These are phyloP conservation scores for Dryas drummondii DNA, from an alignment of 306 rosid species.

Conservation along the genomic window DNA sequence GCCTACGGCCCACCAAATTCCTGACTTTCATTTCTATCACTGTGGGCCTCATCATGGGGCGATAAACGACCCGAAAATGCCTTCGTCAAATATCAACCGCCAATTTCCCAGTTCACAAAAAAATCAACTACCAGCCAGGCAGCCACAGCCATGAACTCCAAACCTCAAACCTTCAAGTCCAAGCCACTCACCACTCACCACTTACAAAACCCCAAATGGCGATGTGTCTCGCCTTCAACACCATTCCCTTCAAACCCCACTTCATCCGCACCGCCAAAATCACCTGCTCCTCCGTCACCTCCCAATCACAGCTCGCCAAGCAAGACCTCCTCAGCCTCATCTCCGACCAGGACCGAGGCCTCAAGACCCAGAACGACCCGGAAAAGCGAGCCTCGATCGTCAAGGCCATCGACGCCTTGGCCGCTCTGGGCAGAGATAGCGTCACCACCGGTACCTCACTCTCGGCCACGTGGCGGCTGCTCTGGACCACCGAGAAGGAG, in stretches of 20 bases:
- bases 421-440: constrained; percentile 35
- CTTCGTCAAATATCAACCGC: constrained; percentile 22
- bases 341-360: constrained; percentile 80
- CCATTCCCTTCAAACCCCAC: constrained; percentile 26
- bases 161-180: neutral
- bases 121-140: neutral
- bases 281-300: constrained; percentile 55
- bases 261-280: constrained; percentile 7
- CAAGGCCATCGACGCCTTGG: constrained; percentile 58
- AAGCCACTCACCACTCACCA: neutral
- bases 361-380: constrained; percentile 58
- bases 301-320: constrained; percentile 59
- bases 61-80: too few species aligned
- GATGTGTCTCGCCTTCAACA: constrained; percentile 31
- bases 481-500: constrained; percentile 97
- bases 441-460: constrained; percentile 65
- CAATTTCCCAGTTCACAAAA: constrained; percentile 3
- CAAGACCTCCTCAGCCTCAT: constrained; percentile 61
- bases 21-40: too few species aligned
- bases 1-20: too few species aligned
- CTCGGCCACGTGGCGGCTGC: constrained; percentile 82
- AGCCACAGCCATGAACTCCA: neutral
- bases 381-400: constrained; percentile 47
- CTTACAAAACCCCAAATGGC: constrained; percentile 42
- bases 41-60: neutral